Evolutionary conservation across 768 basidiomycete genomes (phyloP), one percentile per base, ranked within the genome.

Genomic region (Leccinum arenicola): DNA sequence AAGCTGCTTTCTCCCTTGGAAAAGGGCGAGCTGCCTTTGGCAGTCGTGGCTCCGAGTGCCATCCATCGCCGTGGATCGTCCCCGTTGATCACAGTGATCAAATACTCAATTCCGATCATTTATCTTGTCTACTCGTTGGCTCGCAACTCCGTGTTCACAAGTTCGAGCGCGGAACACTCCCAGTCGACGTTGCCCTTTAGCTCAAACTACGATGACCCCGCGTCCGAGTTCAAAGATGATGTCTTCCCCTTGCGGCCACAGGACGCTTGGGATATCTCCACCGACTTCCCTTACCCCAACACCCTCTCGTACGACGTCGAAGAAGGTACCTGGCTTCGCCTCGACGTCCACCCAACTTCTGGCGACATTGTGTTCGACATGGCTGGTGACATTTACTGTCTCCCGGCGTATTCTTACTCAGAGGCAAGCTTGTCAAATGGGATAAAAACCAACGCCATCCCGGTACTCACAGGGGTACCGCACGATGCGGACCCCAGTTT

Each of bases 281-380:
- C 87, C 21, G 85, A 89, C 74, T 89, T 82, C 63, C 78, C 82
- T n/a, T 82, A 84, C 71, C 84, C 87, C 1, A 83, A 88, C n/a
- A 73, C 72, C 19, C 74, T 89, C 33, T 79, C 82, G 56, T 91
- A 86, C 68, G 84, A 88, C 57, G 88, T 89, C 14, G 75, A 79
- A 45, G 86, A 89, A 67, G 89, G 88, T 8, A 90, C 89, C 36
- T 91, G 88, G 88, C 73, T 90, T 55, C 79, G 87, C 11, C 79
- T 90, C 31, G 88, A 89, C 65, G 87, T 89, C 2, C 84, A 88
- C 61, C 86, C 86, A n/a, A 73, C 75, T 55, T 80, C 82, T 3
- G 87, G 88, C 12, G 88, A 90, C 62, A 80, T 90, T 49, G 78
- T 89, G 7, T 90, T 89, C 56, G 88, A 88, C 68, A 87, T 90